Evolutionary conservation across 2,329 filamentous ascomycete genomes (phyloP), one percentile per base, ranked within the genome.

Genomic region (Nemania sp.): DNA sequence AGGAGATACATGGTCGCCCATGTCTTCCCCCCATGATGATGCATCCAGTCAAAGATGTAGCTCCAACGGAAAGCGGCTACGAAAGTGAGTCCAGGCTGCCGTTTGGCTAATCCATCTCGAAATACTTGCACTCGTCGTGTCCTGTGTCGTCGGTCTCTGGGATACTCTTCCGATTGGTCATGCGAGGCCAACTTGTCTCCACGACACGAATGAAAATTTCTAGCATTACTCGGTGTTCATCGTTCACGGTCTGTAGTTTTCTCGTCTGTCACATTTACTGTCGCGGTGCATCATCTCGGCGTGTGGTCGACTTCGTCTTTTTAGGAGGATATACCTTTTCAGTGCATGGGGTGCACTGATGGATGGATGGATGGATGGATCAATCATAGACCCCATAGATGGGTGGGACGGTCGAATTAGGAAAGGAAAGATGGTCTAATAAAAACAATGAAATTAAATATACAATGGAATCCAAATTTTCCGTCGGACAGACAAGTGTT

Each of bases 21-120:
- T 87, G 85, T 68, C 72, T 88, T 43, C 85, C 85, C 5, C 79
- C 83, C 1, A 81, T 87, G 67, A 75, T 87, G 65, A 73, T 88
- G 46, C 84, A 87, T 63, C 84, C 84, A 2, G 78, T 87, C 72
- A 87, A 87, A 73, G 80, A 87, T 65, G 80, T 85, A 1, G 76
- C 78, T 62, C 78, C 80, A 37, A 86, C 83, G 2, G 73, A 77
- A 57, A 74, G 76, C 15, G 81, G 79, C 15, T 75, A 76, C 51
- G 67, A 71, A 55, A 79, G 76, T 53, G 75, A 79, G 49, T 79
- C 77, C 4, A 72, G 68, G 57, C 67, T 80, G 46, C 76, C 78
- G 5, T 80, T 67, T 48, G 65, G 65, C 32, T 67, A 18, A 66
- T 32, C 51, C 29, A 29, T 25, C 39, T 35, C n/a, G 25, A 40